Base-by-base conservation (phyloP, 2,329 filamentous ascomycete species). In the Plectosphaerella sp. region DNA sequence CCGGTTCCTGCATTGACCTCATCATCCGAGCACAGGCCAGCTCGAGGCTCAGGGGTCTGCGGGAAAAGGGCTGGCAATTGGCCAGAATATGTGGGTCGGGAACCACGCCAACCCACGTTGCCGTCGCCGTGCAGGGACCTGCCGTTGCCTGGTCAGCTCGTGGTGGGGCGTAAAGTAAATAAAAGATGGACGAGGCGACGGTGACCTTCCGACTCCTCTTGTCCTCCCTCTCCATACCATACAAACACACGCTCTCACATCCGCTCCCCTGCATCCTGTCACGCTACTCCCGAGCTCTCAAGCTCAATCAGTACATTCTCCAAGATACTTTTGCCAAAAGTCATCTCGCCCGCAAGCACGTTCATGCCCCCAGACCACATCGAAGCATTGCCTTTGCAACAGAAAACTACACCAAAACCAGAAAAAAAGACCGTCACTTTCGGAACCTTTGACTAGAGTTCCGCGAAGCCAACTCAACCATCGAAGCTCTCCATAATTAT, bases 361-460 rank as follows among this genome's bases (percentile, higher is more conserved):
- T 33, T 33, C 28, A 33, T 33, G 28, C 28, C 28, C 28, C 8
- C 28, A 33, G 28, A 33, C 28, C 28, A 33, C 28, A 33, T 33
- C 28, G 28, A 33, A 33, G 28, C 28, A 33, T 33, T 33, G 28
- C 28, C 28, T 33, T 7, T 33, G 18, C 43, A 46, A 33, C 20
- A 46, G 22, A 64, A 73, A 75, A 76, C 72, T 62, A 67, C 61
- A 66, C 54, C 73, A 75, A 33, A 33, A 33, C 28, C 28, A 33
- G 28, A 33, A 33, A 33, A 33, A 33, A 33, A 33, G 4, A 60
- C 61, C 11, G 28, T 33, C 54, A 65, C 69, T 72, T 72, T 69
- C 80, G 75, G 76, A 81, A 76, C 71, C 75, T 78, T 80, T 80
- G 71, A 70, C 65, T 80, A 79, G 77, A 78, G 75, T 77, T 73